Percentiles rank a stretch among this genome's conserved stretches.
Evolutionary conservation across 345 rosid species (phyloP).

Genomic region (Sonneratia alba): DNA sequence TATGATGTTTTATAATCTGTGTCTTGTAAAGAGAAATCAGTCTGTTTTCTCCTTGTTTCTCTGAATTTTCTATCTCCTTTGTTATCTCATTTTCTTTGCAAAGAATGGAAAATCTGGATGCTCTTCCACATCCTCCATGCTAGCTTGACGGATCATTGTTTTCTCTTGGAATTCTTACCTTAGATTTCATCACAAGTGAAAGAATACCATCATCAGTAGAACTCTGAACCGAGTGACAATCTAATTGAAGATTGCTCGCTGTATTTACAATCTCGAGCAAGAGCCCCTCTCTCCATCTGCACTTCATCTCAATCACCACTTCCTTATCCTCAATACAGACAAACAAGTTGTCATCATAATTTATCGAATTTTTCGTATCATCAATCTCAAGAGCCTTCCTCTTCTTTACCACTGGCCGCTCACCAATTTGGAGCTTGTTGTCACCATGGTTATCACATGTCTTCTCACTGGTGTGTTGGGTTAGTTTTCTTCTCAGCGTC

Average conservation of each 20-base stretch:
- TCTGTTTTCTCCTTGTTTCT: too few species aligned
- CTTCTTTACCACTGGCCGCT: constrained; percentile 31
- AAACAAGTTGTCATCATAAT: constrained; percentile 28
- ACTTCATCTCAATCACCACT: constrained; percentile 56
- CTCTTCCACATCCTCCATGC: too few species aligned
- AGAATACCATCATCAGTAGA: constrained; percentile 53
- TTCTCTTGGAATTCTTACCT: constrained; percentile 34
- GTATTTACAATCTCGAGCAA: constrained; percentile 70
- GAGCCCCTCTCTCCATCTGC: constrained; percentile 79
- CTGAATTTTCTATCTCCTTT: too few species aligned
- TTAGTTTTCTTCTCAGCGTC: constrained; percentile 16
- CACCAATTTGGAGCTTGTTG: constrained; percentile 12
- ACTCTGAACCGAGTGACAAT: constrained; percentile 72
- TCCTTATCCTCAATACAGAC: constrained; percentile 39
- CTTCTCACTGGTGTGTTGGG: constrained; percentile 42
- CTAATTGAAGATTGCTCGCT: constrained; percentile 48
- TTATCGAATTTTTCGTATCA: constrained; percentile 29
- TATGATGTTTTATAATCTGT: too few species aligned
- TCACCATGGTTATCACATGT: constrained; percentile 58
- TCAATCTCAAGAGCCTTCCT: constrained; percentile 46
- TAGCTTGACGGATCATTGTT: too few species aligned
- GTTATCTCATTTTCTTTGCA: too few species aligned
- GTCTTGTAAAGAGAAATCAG: too few species aligned
- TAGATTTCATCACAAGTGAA: constrained; percentile 47
- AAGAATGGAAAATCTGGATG: too few species aligned